phyloP scores from a whole-genome alignment of 345 rosid species.

The Zanthoxylum bungeanum region DNA sequence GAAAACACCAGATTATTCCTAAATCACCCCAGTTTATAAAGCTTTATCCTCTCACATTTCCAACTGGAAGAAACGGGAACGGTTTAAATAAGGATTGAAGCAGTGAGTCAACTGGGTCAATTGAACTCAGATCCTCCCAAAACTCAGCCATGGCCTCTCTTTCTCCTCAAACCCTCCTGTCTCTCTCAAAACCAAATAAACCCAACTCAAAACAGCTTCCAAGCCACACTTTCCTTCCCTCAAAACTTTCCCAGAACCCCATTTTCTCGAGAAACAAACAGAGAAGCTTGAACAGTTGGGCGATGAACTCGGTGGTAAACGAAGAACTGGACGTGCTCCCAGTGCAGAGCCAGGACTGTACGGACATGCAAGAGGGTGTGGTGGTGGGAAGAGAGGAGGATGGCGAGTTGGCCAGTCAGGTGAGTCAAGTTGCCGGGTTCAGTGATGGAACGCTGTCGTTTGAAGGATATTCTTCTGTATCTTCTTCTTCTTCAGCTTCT shows the following conservation, averaged over 20 bases:
- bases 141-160: constrained; percentile 28
- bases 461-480: constrained; percentile 66
- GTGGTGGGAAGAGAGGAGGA: constrained; percentile 52
- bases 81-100: constrained; percentile 5
- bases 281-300: constrained; percentile 25
- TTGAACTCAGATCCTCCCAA: constrained; percentile 33
- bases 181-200: no score
- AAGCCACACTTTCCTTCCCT: no score
- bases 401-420: constrained; percentile 45
- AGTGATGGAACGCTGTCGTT: constrained; percentile 64
- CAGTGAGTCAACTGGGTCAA: constrained; percentile 31
- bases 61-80: constrained; percentile 37
- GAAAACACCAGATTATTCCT: neutral
- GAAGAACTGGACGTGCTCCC: constrained; percentile 68
- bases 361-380: constrained; percentile 58
- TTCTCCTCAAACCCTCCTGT: constrained; percentile 21
- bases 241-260: no score
- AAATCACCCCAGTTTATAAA: constrained; percentile 7
- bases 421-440: constrained; percentile 57
- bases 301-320: constrained; percentile 35
- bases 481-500: constrained; percentile 37
- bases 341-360: constrained; percentile 49
- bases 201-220: no score
- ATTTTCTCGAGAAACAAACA: constrained; percentile 38
- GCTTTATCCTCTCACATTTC: neutral